Conservation (phyloP, 495 filamentous ascomycete genomes). For the Penicillium desertorum region DNA sequence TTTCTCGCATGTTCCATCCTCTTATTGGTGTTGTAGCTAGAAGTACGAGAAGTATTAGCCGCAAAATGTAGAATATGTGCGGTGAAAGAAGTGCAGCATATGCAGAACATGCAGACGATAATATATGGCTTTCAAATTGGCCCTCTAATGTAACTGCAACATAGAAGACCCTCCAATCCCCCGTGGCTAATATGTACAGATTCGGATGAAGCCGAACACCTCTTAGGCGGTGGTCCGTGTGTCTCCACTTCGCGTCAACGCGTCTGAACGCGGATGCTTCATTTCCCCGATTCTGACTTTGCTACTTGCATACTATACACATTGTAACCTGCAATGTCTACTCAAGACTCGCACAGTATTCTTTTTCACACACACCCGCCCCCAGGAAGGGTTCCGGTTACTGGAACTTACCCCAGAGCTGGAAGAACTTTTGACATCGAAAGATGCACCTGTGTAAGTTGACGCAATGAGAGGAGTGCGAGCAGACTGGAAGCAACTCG, state of each 20-base stretch:
- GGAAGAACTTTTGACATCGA: slow-evolving; percentile 61
- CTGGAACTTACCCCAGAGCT: slow-evolving; percentile 81
- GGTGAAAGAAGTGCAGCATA: neutral
- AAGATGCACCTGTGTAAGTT: slow-evolving; percentile 59
- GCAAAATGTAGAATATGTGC: neutral
- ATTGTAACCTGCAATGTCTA: slow-evolving; percentile 50
- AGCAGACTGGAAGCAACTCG: neutral
- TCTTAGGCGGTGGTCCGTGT: slow-evolving; percentile 39
- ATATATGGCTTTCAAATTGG: neutral
- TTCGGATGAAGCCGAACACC: slow-evolving; percentile 4
- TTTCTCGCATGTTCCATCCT: too few relatives aligned
- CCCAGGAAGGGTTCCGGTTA: slow-evolving; percentile 65
- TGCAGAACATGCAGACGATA: neutral
- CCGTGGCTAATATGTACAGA: neutral
- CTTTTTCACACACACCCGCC: slow-evolving; percentile 59
- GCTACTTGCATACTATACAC: neutral
- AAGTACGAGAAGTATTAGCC: neutral
- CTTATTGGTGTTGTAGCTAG: neutral
- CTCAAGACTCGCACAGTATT: slow-evolving; percentile 58
- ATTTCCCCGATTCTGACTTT: neutral
- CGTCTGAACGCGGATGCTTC: slow-evolving; percentile 13
- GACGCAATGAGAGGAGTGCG: neutral
- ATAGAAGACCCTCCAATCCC: neutral
- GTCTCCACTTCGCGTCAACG: slow-evolving; percentile 19
- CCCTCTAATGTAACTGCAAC: neutral